Percentiles rank a stretch among this genome's conserved stretches.
Evolutionary conservation across 2,329 filamentous ascomycete species (phyloP).

Genomic region (Xylariaceae sp.): DNA sequence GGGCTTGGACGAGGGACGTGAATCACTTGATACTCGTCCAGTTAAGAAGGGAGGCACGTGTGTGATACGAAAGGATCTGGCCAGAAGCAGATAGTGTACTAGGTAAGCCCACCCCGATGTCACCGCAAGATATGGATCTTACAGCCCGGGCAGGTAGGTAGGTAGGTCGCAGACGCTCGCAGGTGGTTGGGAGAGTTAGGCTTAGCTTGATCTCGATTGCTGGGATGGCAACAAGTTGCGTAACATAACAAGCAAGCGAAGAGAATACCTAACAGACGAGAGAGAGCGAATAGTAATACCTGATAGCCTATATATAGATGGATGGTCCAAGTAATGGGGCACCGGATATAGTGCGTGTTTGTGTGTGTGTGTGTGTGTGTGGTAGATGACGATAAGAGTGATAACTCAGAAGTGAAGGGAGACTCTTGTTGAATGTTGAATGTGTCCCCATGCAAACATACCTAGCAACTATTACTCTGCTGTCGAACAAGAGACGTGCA

Average conservation of each 20-base stretch:
- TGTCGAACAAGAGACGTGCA: no score
- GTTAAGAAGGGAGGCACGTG: not conserved
- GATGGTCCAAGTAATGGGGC: no score
- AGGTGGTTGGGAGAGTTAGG: not conserved
- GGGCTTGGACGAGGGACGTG: not conserved
- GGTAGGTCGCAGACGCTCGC: not conserved
- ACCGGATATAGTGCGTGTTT: no score
- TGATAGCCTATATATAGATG: no score
- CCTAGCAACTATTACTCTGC: no score
- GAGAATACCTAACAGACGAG: not conserved
- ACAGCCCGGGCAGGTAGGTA: not conserved
- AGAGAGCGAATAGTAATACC: not conserved
- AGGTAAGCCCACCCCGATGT: not conserved
- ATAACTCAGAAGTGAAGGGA: no score
- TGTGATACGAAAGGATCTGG: no score
- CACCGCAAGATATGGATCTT: not conserved
- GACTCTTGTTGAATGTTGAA: no score
- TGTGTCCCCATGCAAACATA: no score
- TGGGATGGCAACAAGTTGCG: not conserved
- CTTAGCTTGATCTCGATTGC: not conserved
- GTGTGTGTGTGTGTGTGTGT: no score
- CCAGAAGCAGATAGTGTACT: no score
- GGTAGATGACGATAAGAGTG: no score
- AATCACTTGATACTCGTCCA: not conserved
- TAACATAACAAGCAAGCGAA: conserved; percentile 6